A percentile compares a stretch with the other conserved stretches of the same genome.
These are phyloP conservation scores for Chrysoporthe puriensis DNA, from an alignment of 2,329 filamentous ascomycete genomes.

Conservation along the genomic window DNA sequence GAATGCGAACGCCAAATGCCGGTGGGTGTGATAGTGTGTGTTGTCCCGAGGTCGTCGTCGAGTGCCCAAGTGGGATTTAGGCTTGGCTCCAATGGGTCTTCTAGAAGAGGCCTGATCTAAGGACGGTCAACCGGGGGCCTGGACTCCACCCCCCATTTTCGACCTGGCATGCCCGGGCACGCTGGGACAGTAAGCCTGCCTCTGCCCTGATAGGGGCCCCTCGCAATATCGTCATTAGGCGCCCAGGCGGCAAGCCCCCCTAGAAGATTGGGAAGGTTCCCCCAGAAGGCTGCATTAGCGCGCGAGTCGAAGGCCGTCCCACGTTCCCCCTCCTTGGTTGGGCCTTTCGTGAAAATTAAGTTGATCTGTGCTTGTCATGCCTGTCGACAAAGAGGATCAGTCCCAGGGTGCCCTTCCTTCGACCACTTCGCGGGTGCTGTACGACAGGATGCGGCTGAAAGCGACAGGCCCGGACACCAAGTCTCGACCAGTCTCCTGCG, in stretches of 20 bases:
- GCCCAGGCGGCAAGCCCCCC: constrained; percentile 3
- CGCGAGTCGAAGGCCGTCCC: not conserved
- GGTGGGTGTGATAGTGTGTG: not conserved
- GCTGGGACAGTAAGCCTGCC: not conserved
- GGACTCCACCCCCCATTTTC: constrained; percentile 1
- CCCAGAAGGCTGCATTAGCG: constrained; percentile 1
- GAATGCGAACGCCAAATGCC: not conserved
- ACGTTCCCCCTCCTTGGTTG: not conserved
- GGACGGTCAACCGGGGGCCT: not conserved
- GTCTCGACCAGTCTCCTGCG: not conserved
- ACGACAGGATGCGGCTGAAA: not conserved
- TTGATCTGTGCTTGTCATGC: not conserved
- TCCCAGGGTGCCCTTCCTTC: not conserved
- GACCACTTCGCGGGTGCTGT: not conserved
- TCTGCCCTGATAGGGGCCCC: constrained; percentile 2
- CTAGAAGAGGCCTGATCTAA: constrained; percentile 1
- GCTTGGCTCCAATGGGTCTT: constrained; percentile 2
- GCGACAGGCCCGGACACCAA: not conserved
- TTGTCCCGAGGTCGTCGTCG: constrained; percentile 1
- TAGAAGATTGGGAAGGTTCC: not conserved
- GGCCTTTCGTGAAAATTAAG: not conserved
- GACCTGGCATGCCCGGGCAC: no score
- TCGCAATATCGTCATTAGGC: not conserved
- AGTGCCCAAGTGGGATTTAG: constrained; percentile 2
- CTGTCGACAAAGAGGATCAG: not conserved